Percentiles rank a stretch among this genome's conserved stretches.
Conservation (phyloP, 2,329 filamentous ascomycete genomes). For the Mariannaea elegans region DNA sequence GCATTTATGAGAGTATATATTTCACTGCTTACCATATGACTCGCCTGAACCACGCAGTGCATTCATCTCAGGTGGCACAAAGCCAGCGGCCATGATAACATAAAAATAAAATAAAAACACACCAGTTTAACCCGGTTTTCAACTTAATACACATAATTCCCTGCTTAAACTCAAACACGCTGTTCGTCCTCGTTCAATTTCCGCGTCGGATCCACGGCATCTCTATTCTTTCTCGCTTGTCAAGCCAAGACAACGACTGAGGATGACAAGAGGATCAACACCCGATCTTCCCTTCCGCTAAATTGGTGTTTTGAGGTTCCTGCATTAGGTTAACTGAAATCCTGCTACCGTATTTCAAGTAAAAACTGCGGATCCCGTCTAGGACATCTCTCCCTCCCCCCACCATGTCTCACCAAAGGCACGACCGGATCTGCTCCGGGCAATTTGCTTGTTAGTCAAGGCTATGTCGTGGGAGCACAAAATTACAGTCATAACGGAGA, state of each 20-base stretch:
- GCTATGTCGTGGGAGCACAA: neutral
- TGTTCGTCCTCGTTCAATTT: constrained; percentile 6
- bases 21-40: no score
- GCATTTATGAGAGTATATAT: no score
- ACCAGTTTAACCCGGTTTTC: neutral
- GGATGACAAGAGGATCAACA: neutral
- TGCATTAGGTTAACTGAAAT: constrained; percentile 1
- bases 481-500: neutral
- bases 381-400: neutral
- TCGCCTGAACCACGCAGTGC: no score
- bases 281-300: no score
- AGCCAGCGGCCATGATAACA: no score
- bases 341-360: neutral
- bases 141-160: constrained; percentile 2
- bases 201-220: constrained; percentile 14
- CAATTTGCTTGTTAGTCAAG: neutral
- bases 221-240: neutral
- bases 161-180: constrained; percentile 9
- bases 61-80: no score
- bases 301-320: neutral
- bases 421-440: neutral
- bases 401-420: neutral
- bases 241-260: neutral
- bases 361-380: neutral
- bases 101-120: no score